These are phyloP conservation scores for Tolypocladium capitatum DNA, from an alignment of 2,329 filamentous ascomycete genomes.

Conservation along the genomic window DNA sequence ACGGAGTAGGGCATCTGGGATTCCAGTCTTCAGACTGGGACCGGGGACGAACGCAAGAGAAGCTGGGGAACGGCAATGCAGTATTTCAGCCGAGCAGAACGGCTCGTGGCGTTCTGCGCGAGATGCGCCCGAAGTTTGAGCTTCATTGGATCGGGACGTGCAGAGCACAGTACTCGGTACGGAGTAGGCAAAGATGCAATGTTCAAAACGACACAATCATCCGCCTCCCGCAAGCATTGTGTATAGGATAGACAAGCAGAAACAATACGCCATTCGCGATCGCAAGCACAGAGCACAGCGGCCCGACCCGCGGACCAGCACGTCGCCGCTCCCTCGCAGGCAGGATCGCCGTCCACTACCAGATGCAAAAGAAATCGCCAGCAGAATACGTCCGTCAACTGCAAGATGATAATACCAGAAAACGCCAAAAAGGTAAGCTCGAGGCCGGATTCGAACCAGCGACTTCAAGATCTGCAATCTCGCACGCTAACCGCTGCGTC, in stretches of 20 bases:
- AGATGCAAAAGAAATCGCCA: neutral
- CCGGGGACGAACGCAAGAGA: neutral
- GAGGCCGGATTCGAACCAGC: slow-evolving; percentile 10
- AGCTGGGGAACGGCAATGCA: neutral
- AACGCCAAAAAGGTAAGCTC: slow-evolving; percentile 5
- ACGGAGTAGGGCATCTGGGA: no score
- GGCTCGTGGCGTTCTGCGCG: no score
- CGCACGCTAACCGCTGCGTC: slow-evolving; percentile 11
- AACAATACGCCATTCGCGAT: no score
- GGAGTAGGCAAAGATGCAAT: neutral
- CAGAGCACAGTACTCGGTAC: neutral
- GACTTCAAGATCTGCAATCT: slow-evolving; percentile 12
- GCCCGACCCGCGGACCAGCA: neutral
- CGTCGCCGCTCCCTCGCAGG: neutral
- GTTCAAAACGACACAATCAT: neutral
- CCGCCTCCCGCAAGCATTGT: neutral
- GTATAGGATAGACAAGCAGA: neutral
- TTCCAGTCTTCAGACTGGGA: neutral
- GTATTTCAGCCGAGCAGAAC: neutral
- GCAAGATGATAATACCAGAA: neutral
- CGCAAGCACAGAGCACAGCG: neutral
- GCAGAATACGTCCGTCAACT: neutral
- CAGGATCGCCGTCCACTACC: neutral
- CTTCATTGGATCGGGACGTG: neutral
- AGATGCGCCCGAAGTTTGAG: neutral